Percentiles rank a stretch among this genome's conserved stretches.
Conservation (phyloP, 305 asterid genomes). For the Solanum hybrid region DNA sequence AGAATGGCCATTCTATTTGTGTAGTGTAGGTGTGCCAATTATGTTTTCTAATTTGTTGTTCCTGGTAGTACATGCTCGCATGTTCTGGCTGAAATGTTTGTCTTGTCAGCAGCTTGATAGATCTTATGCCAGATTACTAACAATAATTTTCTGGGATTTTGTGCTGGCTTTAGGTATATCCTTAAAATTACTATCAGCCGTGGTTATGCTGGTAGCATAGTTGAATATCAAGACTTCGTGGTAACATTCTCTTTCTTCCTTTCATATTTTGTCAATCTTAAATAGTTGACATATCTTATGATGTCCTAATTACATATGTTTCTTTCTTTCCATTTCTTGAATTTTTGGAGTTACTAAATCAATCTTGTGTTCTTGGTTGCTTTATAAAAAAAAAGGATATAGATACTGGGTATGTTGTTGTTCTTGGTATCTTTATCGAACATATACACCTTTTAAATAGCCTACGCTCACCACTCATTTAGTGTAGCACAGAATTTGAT, state of each 20-base stretch:
- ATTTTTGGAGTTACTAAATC: background rate
- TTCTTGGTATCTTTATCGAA: background rate
- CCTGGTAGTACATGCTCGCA: background rate
- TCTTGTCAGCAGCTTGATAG: background rate
- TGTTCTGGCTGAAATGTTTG: background rate
- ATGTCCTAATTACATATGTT: constrained; percentile 2
- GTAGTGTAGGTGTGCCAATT: background rate
- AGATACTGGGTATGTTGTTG: background rate
- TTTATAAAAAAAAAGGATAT: background rate
- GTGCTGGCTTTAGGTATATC: constrained; percentile 58
- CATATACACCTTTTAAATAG: background rate
- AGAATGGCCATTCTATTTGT: background rate
- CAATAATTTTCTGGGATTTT: background rate
- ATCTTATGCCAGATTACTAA: background rate
- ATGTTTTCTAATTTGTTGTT: background rate
- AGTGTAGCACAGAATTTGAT: background rate
- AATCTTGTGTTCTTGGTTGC: background rate
- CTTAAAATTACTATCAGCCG: constrained; percentile 84
- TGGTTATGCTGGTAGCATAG: constrained; percentile 91
- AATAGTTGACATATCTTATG: background rate
- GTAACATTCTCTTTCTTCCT: constrained; percentile 26
- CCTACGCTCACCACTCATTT: background rate
- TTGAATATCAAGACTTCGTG: constrained; percentile 62
- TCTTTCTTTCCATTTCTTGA: background rate
- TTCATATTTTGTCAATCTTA: constrained; percentile 5